These are phyloP conservation scores for Blastobotrys niveus DNA, from an alignment of 1,139 yeast genomes.

Conservation along the genomic window DNA sequence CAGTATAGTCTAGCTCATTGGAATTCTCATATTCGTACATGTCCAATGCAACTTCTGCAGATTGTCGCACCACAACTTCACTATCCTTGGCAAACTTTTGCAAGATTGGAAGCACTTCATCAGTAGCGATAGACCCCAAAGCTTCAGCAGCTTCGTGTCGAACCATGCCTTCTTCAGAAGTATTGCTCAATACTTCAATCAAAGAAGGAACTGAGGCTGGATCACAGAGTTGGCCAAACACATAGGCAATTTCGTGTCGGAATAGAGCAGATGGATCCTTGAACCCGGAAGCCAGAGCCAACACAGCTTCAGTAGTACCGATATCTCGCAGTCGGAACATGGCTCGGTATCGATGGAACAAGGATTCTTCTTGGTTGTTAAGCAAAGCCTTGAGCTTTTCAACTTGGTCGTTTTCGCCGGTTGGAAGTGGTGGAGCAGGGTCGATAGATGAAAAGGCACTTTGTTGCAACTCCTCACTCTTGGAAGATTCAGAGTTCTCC, in stretches of 20 bases:
- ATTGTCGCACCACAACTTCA: conserved; percentile 88
- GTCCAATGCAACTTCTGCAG: conserved; percentile 94
- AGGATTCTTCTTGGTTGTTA: conserved; percentile 69
- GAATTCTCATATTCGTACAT: conserved; percentile 96
- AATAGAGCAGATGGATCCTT: conserved; percentile 86
- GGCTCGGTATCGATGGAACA: conserved; percentile 94
- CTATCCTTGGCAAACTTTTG: conserved; percentile 71
- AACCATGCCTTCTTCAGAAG: conserved; percentile 91
- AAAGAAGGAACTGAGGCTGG: conserved; percentile 89
- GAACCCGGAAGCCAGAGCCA: conserved; percentile 87
- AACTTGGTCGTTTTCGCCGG: conserved; percentile 42
- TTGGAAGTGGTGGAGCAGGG: conserved; percentile 95
- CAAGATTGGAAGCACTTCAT: conserved; percentile 85
- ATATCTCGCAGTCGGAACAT: conserved; percentile 97
- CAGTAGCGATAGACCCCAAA: conserved; percentile 94
- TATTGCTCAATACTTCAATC: conserved; percentile 70
- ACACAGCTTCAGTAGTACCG: conserved; percentile 87
- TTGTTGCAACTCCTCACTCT: conserved; percentile 61
- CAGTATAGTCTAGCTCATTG: conserved; percentile 74
- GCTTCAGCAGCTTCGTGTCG: conserved; percentile 99
- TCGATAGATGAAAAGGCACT: conserved; percentile 84
- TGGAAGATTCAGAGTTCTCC: conserved; percentile 67
- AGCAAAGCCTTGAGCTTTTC: conserved; percentile 61
- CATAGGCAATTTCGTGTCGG: conserved; percentile 97
- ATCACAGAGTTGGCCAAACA: conserved; percentile 93